Evolutionary conservation across 2,329 filamentous ascomycete species (phyloP), one percentile per base, ranked within the genome.

Genomic region (Fusarium ambrosium): DNA sequence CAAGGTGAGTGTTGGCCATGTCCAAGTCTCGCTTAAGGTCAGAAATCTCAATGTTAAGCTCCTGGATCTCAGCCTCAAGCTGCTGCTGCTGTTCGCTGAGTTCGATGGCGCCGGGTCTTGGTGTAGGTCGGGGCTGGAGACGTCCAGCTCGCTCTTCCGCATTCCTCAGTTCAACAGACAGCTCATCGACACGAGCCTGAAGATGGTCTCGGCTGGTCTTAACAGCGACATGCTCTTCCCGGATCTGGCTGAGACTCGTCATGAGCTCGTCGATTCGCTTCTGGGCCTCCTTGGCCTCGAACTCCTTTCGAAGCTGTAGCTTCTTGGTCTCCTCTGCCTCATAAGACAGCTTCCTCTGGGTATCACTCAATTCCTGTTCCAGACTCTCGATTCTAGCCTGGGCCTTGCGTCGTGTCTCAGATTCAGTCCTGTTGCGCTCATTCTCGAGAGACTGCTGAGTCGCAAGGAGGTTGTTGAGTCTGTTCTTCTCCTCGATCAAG

Each of bases 181-280:
- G 86, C 84, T 98, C 96, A 75, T 97, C 94, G 4, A 98, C 94
- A 67, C 95, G 91, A 37, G 92, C 90, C 82, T 98, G 95, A 2
- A 99, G 88, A 81, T 98, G 94, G 81, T 98, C 96, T 58, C 93
- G 92, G 56, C 91, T 94, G 1, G 96, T 98, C 87, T 97, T 98
- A 27, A 92, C 91, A 29, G 92, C 92, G 55, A 97, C 91, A 62
- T 97, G 89, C 77, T 98, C 95, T 82, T 98, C 95, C 53, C 96
- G 94, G 61, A 92, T 91, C 70, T 95, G 91, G 76, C 94, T 89
- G 45, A 98, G 87, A 78, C 91, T 96, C 36, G 92, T 88, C 72
- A 96, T 93, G 55, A 99, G 89, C 79, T 98, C 96, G 76, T 99
- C 96, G 70, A 98, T 97, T 62, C 95, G 92, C 83, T 95, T 97